phyloP scores from a whole-genome alignment of 345 rosid species.

The Leavenworthia alabamica region DNA sequence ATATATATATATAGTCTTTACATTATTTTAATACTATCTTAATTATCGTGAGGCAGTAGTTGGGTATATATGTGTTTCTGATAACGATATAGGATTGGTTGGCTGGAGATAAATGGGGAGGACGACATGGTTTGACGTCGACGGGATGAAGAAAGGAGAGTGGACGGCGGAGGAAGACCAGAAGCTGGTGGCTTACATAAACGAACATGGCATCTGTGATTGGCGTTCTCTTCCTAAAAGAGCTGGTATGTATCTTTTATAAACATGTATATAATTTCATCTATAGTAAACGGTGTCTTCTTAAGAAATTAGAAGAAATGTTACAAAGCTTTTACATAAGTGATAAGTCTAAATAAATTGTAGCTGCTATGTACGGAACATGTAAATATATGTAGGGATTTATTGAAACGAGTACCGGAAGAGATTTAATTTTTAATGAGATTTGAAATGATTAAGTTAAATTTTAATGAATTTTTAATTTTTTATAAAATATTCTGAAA shows the following conservation, averaged over 20 bases:
- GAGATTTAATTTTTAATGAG: too few relatives aligned
- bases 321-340: neutral
- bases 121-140: conserved; percentile 20
- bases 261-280: neutral
- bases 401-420: too few relatives aligned
- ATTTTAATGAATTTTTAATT: too few relatives aligned
- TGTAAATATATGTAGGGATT: too few relatives aligned
- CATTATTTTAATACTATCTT: neutral
- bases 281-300: neutral
- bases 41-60: neutral
- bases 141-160: conserved; percentile 60
- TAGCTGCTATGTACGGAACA: neutral
- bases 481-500: too few relatives aligned
- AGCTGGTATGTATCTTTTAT: conserved; percentile 40
- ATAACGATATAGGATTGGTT: neutral
- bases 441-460: too few relatives aligned
- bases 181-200: conserved; percentile 45
- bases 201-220: conserved; percentile 45
- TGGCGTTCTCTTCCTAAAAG: conserved; percentile 62
- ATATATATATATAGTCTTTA: neutral
- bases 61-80: neutral
- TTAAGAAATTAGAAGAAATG: neutral
- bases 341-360: neutral
- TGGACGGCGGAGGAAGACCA: conserved; percentile 76
- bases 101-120: conserved; percentile 19